Evolutionary conservation across 2,329 filamentous ascomycete genomes (phyloP), one percentile per base, ranked within the genome.

Genomic region (Pyrenochaeta sp.): DNA sequence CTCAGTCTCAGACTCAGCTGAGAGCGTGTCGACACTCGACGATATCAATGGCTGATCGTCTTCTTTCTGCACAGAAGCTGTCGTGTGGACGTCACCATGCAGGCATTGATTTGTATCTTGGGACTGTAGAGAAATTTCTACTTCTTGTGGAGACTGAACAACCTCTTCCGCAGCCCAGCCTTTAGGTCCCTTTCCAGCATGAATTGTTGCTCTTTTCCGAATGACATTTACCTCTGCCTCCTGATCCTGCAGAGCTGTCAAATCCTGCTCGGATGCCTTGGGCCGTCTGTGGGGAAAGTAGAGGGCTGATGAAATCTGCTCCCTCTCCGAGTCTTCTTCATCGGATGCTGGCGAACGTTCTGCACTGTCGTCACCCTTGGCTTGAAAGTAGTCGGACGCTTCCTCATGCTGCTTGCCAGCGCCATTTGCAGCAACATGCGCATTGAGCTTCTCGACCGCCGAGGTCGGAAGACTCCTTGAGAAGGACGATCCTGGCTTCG

Each of bases 221-320:
- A 60, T 47, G 46, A 56, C 59, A 48, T 67, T 60, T 40, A 64
- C 49, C 53, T 73, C 71, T 53, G 58, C 54, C 45, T 65, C 66
- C 49, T 62, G 63, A 43, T 52, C 45, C n/a, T 65, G 54, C 46
- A 66, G 49, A 58, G 67, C 63, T 41, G 56, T 43, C 32, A 63
- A 51, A 35, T 55, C 54, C 43, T 76, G 75, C 37, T 81, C 78
- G 9, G 77, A 68, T 23, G 75, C 60, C 49, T 71, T 75, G 40
- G 82, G 71, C 54, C 83, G 81, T 65, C 91, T 87, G 78, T 94
- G 91, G 36, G 91, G 91, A 42, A 92, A 82, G 71, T 95, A 95
- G 35, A 92, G 82, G 20, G 91, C 91, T 29, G 90, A 94, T n/a
- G 90, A 92, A 58, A 95, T 92, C 74, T 94, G 91, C 73, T 95